Conservation (phyloP, 2,329 filamentous ascomycete genomes). For the Aspergillus ustus region DNA sequence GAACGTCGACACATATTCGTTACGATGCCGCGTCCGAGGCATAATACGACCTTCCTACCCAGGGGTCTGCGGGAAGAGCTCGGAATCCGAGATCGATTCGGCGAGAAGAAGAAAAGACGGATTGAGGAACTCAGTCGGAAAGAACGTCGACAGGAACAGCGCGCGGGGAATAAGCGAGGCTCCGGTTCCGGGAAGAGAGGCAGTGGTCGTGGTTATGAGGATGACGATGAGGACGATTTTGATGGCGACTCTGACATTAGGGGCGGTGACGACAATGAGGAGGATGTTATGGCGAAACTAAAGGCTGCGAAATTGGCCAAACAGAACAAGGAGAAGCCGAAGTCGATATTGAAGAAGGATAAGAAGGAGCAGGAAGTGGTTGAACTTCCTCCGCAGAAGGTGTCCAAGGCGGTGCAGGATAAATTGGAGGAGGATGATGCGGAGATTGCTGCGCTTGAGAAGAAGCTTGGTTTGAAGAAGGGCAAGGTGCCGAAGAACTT, state of each 20-base stretch:
- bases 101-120: conserved; percentile 36
- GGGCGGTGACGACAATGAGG: conserved; percentile 23
- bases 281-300: conserved; percentile 21
- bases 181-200: conserved; percentile 25
- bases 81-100: conserved; percentile 43
- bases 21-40: conserved; percentile 41
- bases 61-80: conserved; percentile 45
- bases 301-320: conserved; percentile 31
- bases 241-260: conserved; percentile 28
- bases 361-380: conserved; percentile 33
- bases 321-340: conserved; percentile 29
- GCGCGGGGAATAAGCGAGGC: conserved; percentile 62
- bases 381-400: conserved; percentile 24
- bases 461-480: conserved; percentile 79
- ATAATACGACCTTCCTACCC: conserved; percentile 50
- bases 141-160: conserved; percentile 69
- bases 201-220: conserved; percentile 15
- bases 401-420: conserved; percentile 57
- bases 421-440: conserved; percentile 80
- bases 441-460: conserved; percentile 86
- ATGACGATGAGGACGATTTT: conserved; percentile 31
- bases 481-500: conserved; percentile 76
- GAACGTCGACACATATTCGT: background rate
- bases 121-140: conserved; percentile 55
- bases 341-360: conserved; percentile 44